Evolutionary conservation across 2,329 filamentous ascomycete species (phyloP), one percentile per base, ranked within the genome.

Genomic region (Cadophora gregata): DNA sequence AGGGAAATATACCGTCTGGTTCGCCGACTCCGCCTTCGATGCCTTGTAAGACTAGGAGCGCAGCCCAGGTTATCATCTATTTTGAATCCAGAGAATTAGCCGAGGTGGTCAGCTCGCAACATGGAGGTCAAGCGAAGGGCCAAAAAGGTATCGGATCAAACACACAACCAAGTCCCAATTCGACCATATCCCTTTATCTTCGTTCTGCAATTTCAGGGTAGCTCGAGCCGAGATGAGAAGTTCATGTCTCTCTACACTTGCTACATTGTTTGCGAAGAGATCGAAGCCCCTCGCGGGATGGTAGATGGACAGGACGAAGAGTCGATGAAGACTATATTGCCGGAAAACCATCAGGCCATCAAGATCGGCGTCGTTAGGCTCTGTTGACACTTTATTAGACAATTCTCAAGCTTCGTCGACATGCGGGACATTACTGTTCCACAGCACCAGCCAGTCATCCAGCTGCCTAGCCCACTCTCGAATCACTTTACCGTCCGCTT

Each of bases 11-110:
- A 80, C 79, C 78, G 29, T 80, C 78, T 2, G 74, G 67, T 61
- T 81, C 79, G 0, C 79, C 79, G 10, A 78, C 77, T 0, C 79
- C 79, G 1, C 78, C 79, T 65, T 81, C 78, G 3, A 80, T 73
- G 2, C 77, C 80, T 66, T 81, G 80, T 0, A 82, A 70, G 1
- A 81, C 79, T n/a, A 81, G 79, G 9, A 81, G 70, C 1, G 80
- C 79, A 6, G 80, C 80, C 80, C 80, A 81, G 0, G 80, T 81
- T 60, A 82, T 82, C 69, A 82, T 79, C 24, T 73, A 25, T n/a
- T 42, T 29, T 16, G 48, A 47, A 21, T 9, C 42, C n/a, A 47
- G 42, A 63, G 36, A 45, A 19, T 56, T 42, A 42, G 45, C 16
- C 33, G 50, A 47, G 8, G 33, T 50, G n/a, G n/a, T n/a, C n/a